Conservation (phyloP, 139 green algal genomes). For the Coccomyxa sp. region DNA sequence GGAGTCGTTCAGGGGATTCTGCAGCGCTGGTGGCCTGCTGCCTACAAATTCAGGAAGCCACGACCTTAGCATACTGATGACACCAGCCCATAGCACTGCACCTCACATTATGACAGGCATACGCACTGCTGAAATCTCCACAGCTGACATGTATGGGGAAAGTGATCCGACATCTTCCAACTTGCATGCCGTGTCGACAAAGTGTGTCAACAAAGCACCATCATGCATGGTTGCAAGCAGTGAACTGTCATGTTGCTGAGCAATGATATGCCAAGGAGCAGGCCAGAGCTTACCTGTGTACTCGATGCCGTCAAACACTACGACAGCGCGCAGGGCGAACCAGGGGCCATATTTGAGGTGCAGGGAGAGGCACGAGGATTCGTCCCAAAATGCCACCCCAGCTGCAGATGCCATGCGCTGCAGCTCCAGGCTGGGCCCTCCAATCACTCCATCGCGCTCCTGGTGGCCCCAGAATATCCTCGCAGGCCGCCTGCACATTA, state of each 20-base stretch:
- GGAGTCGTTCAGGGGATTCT: background rate
- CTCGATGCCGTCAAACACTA: constrained; percentile 41
- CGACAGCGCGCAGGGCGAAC: constrained; percentile 31
- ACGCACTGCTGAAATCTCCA: too few relatives aligned
- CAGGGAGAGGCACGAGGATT: constrained; percentile 36
- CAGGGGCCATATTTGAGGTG: constrained; percentile 49
- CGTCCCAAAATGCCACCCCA: constrained; percentile 35
- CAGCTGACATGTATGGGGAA: too few relatives aligned
- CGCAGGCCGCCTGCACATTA: background rate
- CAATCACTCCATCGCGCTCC: constrained; percentile 1
- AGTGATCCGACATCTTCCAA: too few relatives aligned
- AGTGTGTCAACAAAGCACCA: too few relatives aligned
- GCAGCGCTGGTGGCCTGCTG: background rate
- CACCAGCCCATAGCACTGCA: too few relatives aligned
- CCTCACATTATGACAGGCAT: too few relatives aligned
- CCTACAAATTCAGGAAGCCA: background rate
- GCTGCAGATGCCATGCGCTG: constrained; percentile 30
- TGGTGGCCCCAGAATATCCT: constrained; percentile 26
- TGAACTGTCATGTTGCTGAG: too few relatives aligned
- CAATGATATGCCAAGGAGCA: too few relatives aligned
- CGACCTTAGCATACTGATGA: background rate
- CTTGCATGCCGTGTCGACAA: too few relatives aligned
- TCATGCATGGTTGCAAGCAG: too few relatives aligned
- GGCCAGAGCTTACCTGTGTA: background rate
- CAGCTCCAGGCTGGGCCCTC: constrained; percentile 18